Percentiles rank a stretch among this genome's conserved stretches.
These are phyloP conservation scores for Cystofilobasidium ferigula DNA, from an alignment of 768 basidiomycete genomes.

Conservation along the genomic window DNA sequence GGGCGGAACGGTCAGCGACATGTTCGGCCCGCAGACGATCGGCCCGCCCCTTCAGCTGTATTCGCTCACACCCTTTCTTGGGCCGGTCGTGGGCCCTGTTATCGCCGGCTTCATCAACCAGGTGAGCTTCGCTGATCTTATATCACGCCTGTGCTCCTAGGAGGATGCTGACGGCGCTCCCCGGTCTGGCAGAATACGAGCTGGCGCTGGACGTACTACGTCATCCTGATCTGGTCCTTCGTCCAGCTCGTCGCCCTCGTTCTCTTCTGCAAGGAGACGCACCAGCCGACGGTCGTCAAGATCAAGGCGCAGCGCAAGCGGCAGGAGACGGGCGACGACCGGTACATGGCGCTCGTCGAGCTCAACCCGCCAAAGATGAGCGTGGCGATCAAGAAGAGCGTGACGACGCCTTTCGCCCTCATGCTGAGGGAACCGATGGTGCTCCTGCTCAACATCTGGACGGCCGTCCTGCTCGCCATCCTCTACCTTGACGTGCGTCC, in stretches of 20 bases:
- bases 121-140: not conserved
- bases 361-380: conserved; percentile 43
- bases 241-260: conserved; percentile 47
- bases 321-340: conserved; percentile 46
- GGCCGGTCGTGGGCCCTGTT: conserved; percentile 42
- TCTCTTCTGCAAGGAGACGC: conserved; percentile 62
- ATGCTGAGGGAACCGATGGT: conserved; percentile 16
- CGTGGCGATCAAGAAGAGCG: conserved; percentile 49
- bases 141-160: not conserved
- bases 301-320: conserved; percentile 52
- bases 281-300: conserved; percentile 51
- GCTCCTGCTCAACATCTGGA: conserved; percentile 23
- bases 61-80: conserved; percentile 49
- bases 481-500: conserved; percentile 11
- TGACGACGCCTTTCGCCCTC: conserved; percentile 52
- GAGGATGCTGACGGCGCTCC: conserved; percentile 28
- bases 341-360: conserved; percentile 55
- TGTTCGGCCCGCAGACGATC: conserved; percentile 39
- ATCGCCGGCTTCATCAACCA: not conserved
- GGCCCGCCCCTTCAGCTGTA: conserved; percentile 51
- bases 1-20: conserved; percentile 52
- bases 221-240: conserved; percentile 59
- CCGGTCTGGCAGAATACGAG: conserved; percentile 42
- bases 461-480: conserved; percentile 19
- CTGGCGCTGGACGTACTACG: conserved; percentile 64